These are phyloP conservation scores for Theobroma grandiflorum DNA, from an alignment of 441 rosid genomes.

Conservation along the genomic window DNA sequence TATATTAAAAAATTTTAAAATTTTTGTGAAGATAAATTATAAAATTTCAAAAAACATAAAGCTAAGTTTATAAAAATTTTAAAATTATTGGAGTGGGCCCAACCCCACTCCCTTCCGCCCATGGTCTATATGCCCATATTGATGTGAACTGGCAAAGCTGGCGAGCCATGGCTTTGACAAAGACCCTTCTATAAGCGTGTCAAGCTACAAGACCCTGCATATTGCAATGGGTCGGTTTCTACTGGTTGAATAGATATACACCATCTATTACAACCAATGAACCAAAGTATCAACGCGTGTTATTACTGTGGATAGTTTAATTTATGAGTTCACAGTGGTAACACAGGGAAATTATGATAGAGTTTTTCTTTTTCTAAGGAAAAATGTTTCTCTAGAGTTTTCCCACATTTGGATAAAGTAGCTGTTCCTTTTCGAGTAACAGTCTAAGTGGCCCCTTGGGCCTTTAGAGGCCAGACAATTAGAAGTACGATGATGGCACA, in stretches of 20 bases:
- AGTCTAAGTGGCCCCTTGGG: background rate
- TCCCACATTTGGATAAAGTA: background rate
- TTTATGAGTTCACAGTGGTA: background rate
- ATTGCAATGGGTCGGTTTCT: background rate
- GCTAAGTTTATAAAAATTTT: too few relatives aligned
- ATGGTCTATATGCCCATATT: background rate
- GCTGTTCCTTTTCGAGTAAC: background rate
- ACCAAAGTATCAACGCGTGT: background rate
- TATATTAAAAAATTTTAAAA: too few relatives aligned
- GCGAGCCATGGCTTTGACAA: background rate
- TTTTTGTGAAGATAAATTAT: too few relatives aligned
- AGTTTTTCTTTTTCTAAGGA: background rate
- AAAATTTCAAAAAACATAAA: too few relatives aligned
- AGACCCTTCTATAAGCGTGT: background rate
- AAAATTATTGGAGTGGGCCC: too few relatives aligned
- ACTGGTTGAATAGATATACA: background rate
- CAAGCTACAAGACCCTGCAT: background rate
- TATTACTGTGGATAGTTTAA: too few relatives aligned
- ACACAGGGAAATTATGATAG: background rate
- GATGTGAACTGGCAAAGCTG: background rate
- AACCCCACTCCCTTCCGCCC: too few relatives aligned
- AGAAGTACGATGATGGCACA: slow-evolving; percentile 2
- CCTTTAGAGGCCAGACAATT: background rate
- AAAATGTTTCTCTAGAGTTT: background rate
- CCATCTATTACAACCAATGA: background rate